phyloP scores from a whole-genome alignment of 768 basidiomycete species.

The Trametopsis cervina region DNA sequence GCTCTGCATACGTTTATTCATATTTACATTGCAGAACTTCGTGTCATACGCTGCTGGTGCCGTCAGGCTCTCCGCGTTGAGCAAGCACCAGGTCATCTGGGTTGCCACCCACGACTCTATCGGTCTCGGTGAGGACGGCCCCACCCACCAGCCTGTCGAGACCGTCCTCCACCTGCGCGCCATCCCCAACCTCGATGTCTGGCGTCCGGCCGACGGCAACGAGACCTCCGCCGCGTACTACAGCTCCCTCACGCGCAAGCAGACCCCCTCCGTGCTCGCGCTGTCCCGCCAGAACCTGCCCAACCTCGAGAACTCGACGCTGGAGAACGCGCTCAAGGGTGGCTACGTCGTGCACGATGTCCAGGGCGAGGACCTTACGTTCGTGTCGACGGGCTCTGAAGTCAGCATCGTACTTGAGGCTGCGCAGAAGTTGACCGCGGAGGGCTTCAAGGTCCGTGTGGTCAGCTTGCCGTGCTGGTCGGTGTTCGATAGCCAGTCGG shows the following conservation, averaged over 20 bases:
- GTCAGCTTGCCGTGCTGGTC: constrained; percentile 90
- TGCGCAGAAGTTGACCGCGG: constrained; percentile 65
- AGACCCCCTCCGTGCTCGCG: constrained; percentile 78
- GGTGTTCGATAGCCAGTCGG: constrained; percentile 76
- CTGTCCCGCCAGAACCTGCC: constrained; percentile 89
- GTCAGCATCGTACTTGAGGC: constrained; percentile 85
- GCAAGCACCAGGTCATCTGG: constrained; percentile 88
- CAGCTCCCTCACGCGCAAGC: constrained; percentile 64
- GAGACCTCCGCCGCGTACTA: constrained; percentile 94
- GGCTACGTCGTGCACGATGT: constrained; percentile 89
- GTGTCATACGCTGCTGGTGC: constrained; percentile 93
- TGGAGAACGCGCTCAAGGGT: constrained; percentile 77
- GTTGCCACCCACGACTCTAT: constrained; percentile 96
- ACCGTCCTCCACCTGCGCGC: constrained; percentile 83
- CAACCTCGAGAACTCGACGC: constrained; percentile 81
- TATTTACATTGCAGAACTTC: constrained; percentile 59
- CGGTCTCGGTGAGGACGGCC: constrained; percentile 89
- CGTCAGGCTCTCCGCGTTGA: constrained; percentile 84
- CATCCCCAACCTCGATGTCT: constrained; percentile 86
- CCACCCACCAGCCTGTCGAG: constrained; percentile 94
- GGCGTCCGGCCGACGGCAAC: constrained; percentile 92
- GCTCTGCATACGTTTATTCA: neutral
- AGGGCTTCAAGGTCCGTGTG: constrained; percentile 76
- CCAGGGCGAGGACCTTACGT: constrained; percentile 73
- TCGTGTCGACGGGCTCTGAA: constrained; percentile 88